A percentile compares a stretch with the other conserved stretches of the same genome.
phyloP scores from a whole-genome alignment of 2,329 filamentous ascomycete genomes.

The Exophiala aquamarina region DNA sequence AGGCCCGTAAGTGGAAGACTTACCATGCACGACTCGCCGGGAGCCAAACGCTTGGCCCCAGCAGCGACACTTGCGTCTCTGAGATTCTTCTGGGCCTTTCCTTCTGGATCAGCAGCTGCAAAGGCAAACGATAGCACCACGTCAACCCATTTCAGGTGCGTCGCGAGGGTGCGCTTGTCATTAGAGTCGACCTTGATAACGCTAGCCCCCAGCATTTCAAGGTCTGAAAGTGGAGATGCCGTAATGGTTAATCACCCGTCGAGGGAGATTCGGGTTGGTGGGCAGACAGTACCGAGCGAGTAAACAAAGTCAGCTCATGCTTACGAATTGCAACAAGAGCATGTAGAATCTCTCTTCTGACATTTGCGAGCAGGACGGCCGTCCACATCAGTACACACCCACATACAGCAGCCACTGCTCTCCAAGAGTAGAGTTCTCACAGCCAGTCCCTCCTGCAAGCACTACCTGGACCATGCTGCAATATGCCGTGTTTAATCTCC shows the following conservation, averaged over 20 bases:
- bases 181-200: slow-evolving; percentile 11
- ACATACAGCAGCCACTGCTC: not conserved
- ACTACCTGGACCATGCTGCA: slow-evolving; percentile 45
- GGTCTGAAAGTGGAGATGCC: no score
- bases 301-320: slow-evolving; percentile 56
- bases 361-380: slow-evolving; percentile 40
- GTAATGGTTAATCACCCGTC: not conserved
- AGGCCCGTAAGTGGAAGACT: no score
- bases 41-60: slow-evolving; percentile 33
- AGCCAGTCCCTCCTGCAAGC: slow-evolving; percentile 46
- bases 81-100: slow-evolving; percentile 21
- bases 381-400: slow-evolving; percentile 2
- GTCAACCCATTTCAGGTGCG: slow-evolving; percentile 9
- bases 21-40: slow-evolving; percentile 35
- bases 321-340: slow-evolving; percentile 48
- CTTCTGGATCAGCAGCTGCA: slow-evolving; percentile 2
- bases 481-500: no score
- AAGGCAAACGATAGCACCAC: slow-evolving; percentile 18
- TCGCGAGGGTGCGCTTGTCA: slow-evolving; percentile 12
- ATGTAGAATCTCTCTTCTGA: slow-evolving; percentile 55
- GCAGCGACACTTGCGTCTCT: slow-evolving; percentile 33
- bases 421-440: slow-evolving; percentile 32
- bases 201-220: slow-evolving; percentile 27
- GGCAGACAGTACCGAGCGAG: slow-evolving; percentile 41
- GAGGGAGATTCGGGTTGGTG: not conserved